Evolutionary conservation across 1,139 yeast genomes (phyloP), one percentile per base, ranked within the genome.

Genomic region (Blastobotrys buckinghamii): DNA sequence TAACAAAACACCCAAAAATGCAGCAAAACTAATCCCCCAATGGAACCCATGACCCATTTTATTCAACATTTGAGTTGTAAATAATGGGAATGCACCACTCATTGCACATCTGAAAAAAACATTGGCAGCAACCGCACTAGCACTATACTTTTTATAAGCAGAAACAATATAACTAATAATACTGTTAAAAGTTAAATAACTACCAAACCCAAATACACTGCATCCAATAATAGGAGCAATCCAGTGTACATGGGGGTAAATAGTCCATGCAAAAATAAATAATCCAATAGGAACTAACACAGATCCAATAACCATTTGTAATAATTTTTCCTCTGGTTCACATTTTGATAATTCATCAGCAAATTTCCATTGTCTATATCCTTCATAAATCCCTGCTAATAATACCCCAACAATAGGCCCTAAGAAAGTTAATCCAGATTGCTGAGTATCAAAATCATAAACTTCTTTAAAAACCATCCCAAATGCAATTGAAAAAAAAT

Each of bases 51-150:
- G 67, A 2, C 64, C 65, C 36, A 67, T 68, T 1, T 64, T 67
- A 44, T 65, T 60, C 62, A 75, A 81, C 72, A 84, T 69, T 50
- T 77, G 77, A 20, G 77, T 70, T 2, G 84, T 79, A 63, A 86
- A 86, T 38, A 87, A 68, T 1, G 95, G 95, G 67, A 88, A 85
- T 0, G 84, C 79, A 8, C 86, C 84, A 6, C 89, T 88, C 69
- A 83, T 69, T 2, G 77, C 59, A 49, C 85, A 81, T 60, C 96
- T 75, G 49, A 82, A 69, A 53, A 86, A 75, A 30, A 86, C 79
- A 62, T 82, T 85, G 10, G 90, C 89, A 5, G 94, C 95, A 64
- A 86, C 73, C 0, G 89, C 94, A 10, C 89, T 80, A 0, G 96
- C 95, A 10, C 88, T 81, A 54, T 75, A 79, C 22, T 70, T 67